phyloP scores from a whole-genome alignment of 768 basidiomycete genomes.

The Rhizopogon vesiculosus region DNA sequence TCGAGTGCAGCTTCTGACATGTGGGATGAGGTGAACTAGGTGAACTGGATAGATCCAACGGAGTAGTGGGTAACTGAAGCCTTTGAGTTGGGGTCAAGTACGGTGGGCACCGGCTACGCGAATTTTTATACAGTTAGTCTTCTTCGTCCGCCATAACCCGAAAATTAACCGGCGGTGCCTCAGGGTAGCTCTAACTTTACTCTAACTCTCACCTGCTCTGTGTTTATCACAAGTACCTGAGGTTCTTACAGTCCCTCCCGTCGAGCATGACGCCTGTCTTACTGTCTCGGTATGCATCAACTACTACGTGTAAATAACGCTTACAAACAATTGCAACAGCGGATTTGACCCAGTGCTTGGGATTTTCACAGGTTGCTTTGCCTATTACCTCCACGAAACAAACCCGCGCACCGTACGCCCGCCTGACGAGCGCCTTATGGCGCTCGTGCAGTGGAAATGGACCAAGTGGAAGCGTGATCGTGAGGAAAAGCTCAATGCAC shows the following conservation, averaged over 20 bases:
- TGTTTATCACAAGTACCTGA: too few relatives aligned
- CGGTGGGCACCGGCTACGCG: constrained; percentile 7
- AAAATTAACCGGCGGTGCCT: constrained; percentile 17
- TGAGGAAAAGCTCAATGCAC: constrained; percentile 5
- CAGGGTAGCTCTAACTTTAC: too few relatives aligned
- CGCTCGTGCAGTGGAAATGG: constrained; percentile 68
- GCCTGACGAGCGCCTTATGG: constrained; percentile 46
- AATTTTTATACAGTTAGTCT: constrained; percentile 17
- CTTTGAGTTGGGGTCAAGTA: constrained; percentile 1
- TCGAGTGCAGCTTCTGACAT: constrained; percentile 63
- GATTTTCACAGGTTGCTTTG: constrained; percentile 71
- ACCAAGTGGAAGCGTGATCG: constrained; percentile 30
- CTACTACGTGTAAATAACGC: constrained; percentile 3
- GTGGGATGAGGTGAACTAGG: constrained; percentile 3
- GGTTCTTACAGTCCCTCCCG: neutral
- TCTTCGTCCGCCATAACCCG: constrained; percentile 21
- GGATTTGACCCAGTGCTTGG: constrained; percentile 69
- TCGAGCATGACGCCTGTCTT: constrained; percentile 36
- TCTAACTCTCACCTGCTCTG: too few relatives aligned
- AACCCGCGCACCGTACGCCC: constrained; percentile 69
- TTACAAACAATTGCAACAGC: constrained; percentile 30
- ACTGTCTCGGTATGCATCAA: constrained; percentile 25
- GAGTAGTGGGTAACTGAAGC: constrained; percentile 1
- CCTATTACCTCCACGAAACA: constrained; percentile 76
- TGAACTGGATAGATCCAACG: constrained; percentile 1